These are phyloP conservation scores for Camelina hispida DNA, from an alignment of 345 rosid genomes.

Conservation along the genomic window DNA sequence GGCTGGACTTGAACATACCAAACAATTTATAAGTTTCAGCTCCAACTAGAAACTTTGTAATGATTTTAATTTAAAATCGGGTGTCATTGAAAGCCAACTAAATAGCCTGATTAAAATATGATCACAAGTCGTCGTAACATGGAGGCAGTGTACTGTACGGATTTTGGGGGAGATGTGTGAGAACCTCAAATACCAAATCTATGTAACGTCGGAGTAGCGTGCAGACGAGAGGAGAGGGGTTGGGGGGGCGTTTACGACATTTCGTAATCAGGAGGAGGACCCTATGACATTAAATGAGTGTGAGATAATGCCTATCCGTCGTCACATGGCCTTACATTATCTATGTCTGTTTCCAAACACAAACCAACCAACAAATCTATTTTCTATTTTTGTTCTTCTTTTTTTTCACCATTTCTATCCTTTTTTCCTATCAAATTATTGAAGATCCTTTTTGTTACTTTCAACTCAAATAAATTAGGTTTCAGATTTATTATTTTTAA, in stretches of 20 bases:
- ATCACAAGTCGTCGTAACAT: conserved; percentile 31
- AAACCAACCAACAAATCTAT: conserved; percentile 33
- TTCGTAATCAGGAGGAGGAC: not conserved
- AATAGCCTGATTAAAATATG: no score
- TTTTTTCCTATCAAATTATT: not conserved
- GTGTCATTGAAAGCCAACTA: conserved; percentile 4
- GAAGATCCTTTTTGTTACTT: no score
- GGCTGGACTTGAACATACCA: not conserved
- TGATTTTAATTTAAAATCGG: not conserved
- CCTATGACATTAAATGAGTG: conserved; percentile 41
- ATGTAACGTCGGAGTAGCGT: conserved; percentile 36
- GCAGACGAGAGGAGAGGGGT: not conserved
- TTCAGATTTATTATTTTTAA: no score
- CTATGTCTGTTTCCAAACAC: conserved; percentile 43
- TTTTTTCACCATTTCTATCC: not conserved
- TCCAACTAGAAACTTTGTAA: not conserved
- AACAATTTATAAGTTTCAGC: not conserved
- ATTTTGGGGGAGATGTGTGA: conserved; percentile 22
- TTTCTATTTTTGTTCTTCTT: not conserved
- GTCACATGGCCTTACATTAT: conserved; percentile 46
- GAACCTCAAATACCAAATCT: conserved; percentile 43
- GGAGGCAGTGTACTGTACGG: conserved; percentile 40
- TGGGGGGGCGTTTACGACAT: conserved; percentile 27
- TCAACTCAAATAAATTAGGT: no score
- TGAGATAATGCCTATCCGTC: conserved; percentile 41